Evolutionary conservation across 2,329 filamentous ascomycete species (phyloP).

Genomic region (Zymoseptoria brevis): DNA sequence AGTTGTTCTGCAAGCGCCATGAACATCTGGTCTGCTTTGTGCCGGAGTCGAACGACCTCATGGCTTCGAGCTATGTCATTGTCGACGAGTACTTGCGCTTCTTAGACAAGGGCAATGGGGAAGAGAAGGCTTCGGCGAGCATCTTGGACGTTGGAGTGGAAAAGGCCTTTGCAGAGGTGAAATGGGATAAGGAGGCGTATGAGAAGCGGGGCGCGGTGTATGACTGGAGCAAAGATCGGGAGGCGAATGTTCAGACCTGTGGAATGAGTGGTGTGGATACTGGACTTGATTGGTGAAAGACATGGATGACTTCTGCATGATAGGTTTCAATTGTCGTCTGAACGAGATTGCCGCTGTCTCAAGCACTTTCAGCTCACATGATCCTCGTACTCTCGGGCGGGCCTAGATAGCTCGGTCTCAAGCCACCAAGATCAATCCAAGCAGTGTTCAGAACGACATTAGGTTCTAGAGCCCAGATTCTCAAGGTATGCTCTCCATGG

Average conservation of each 20-base stretch:
- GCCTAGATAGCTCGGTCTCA: conserved; percentile 29
- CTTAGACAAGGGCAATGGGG: conserved; percentile 36
- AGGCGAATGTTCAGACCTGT: not conserved
- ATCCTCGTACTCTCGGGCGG: conserved; percentile 28
- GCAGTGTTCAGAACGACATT: conserved; percentile 36
- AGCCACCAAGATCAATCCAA: conserved; percentile 29
- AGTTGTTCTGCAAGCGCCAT: conserved; percentile 41
- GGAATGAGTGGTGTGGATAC: not conserved
- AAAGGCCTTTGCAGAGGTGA: conserved; percentile 37
- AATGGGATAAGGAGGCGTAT: conserved; percentile 43
- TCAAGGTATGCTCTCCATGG: conserved; percentile 36
- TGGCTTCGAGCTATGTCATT: conserved; percentile 46
- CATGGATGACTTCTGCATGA: not conserved
- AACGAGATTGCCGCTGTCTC: not conserved
- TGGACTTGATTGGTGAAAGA: not conserved
- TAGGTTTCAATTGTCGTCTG: not conserved
- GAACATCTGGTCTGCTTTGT: conserved; percentile 37
- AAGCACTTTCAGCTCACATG: not conserved
- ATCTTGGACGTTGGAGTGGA: conserved; percentile 44
- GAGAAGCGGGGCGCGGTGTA: conserved; percentile 41
- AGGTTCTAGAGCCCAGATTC: conserved; percentile 40
- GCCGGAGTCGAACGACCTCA: conserved; percentile 43
- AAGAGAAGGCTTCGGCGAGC: conserved; percentile 27
- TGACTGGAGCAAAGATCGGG: conserved; percentile 33
- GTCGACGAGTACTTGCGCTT: conserved; percentile 47